Conservation (phyloP, 2,329 filamentous ascomycete genomes). For the Epichloe glyceriae region DNA sequence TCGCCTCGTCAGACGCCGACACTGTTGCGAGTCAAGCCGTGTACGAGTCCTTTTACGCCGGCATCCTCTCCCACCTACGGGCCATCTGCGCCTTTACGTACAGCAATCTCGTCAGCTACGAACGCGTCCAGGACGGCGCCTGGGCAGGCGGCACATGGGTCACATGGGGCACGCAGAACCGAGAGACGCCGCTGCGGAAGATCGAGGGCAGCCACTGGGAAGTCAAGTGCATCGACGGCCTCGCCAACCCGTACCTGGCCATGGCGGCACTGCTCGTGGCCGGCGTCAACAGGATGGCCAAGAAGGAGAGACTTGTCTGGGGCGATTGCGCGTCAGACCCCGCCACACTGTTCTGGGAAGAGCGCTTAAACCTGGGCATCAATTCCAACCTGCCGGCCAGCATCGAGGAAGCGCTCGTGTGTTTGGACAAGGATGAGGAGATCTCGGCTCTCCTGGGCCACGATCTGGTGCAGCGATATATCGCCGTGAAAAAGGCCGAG, state of each 20-base stretch:
- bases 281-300: conserved; percentile 15
- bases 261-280: conserved; percentile 21
- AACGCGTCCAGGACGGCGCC: conserved; percentile 50
- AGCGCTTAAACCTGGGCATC: conserved; percentile 42
- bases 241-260: conserved; percentile 65
- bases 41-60: conserved; percentile 58
- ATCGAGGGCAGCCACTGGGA: conserved; percentile 61
- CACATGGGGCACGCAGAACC: conserved; percentile 70
- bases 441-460: conserved; percentile 33
- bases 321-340: conserved; percentile 45
- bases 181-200: conserved; percentile 60
- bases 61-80: conserved; percentile 52
- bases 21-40: conserved; percentile 19
- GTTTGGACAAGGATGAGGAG: conserved; percentile 33
- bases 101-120: conserved; percentile 54
- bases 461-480: conserved; percentile 42
- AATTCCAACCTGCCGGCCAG: conserved; percentile 37
- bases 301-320: conserved; percentile 27
- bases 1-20: conserved; percentile 29
- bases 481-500: conserved; percentile 47
- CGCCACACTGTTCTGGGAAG: conserved; percentile 30
- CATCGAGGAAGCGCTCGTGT: conserved; percentile 40
- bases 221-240: conserved; percentile 62
- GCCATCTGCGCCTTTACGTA: conserved; percentile 58
- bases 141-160: conserved; percentile 75